Conservation (phyloP, 352 stramenopile genomes). For the Globisporangium iwayamae region DNA sequence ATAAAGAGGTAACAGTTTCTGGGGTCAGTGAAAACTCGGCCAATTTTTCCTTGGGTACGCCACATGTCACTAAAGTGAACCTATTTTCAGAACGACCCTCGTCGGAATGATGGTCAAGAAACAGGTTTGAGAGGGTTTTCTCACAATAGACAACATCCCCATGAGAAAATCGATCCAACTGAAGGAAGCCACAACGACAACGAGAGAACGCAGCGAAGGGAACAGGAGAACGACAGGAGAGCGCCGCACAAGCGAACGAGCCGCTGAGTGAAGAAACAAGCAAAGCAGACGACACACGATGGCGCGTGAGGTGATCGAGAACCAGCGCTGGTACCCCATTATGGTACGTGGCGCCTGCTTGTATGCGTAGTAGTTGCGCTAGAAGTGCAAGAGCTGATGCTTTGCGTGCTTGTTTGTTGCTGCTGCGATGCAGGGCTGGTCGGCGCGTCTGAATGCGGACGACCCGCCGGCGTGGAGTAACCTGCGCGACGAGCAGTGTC, state of each 20-base stretch:
- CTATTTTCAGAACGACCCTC: neutral
- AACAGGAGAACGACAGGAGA: neutral
- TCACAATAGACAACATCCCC: neutral
- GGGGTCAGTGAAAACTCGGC: too few species aligned
- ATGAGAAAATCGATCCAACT: neutral
- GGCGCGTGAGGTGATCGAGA: constrained; percentile 77
- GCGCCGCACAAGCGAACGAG: neutral
- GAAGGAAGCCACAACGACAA: neutral
- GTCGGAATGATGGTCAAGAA: constrained; percentile 3
- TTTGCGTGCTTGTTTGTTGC: neutral
- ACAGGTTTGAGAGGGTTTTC: neutral
- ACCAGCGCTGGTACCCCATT: constrained; percentile 83
- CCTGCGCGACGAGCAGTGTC: constrained; percentile 31
- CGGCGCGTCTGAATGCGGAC: constrained; percentile 53
- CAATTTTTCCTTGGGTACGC: neutral
- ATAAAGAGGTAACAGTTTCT: neutral
- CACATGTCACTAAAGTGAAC: constrained; percentile 8
- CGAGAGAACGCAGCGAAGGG: neutral
- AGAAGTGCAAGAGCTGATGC: neutral
- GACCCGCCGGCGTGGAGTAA: constrained; percentile 75
- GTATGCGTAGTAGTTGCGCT: neutral
- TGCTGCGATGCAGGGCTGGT: constrained; percentile 57
- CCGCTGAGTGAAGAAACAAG: neutral
- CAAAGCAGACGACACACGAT: constrained; percentile 14
- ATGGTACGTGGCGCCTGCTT: constrained; percentile 33